phyloP scores from a whole-genome alignment of 306 rosid genomes.

The Dalbergia cultrata region DNA sequence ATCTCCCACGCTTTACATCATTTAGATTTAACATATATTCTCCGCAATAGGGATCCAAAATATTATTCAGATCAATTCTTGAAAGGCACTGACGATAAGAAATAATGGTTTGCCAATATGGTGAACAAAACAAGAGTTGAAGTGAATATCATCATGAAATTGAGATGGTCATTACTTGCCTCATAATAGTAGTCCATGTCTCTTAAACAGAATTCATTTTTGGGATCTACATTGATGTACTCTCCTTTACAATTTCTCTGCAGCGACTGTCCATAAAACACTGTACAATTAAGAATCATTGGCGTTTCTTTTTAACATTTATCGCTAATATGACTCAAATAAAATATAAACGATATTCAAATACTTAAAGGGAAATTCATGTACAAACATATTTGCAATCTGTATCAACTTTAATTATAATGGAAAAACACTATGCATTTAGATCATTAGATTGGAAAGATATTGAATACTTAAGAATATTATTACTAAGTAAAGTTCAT shows the following conservation, averaged over 20 bases:
- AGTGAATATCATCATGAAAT: not conserved
- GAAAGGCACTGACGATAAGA: constrained; percentile 56
- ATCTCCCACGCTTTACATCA: constrained; percentile 38
- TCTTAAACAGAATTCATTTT: constrained; percentile 50
- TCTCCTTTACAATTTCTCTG: constrained; percentile 63
- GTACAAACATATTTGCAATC: not conserved
- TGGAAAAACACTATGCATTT: not conserved
- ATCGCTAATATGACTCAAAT: not conserved
- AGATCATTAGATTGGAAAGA: too few species aligned
- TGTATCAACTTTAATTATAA: not conserved
- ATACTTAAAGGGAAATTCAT: not conserved
- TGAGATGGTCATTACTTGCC: constrained; percentile 39
- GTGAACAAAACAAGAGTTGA: not conserved
- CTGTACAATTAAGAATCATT: not conserved
- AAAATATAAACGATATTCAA: constrained; percentile 10
- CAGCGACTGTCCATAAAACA: constrained; percentile 54
- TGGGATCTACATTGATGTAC: constrained; percentile 42
- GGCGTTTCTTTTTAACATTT: not conserved
- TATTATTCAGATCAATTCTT: constrained; percentile 10
- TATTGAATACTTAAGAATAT: not conserved
- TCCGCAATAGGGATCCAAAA: constrained; percentile 54
- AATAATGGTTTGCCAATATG: not conserved
- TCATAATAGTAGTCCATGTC: constrained; percentile 41
- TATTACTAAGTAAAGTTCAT: constrained; percentile 56
- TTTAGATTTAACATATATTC: constrained; percentile 16